These are phyloP conservation scores for Fusarium clavum DNA, from an alignment of 2,329 filamentous ascomycete genomes.

Conservation along the genomic window DNA sequence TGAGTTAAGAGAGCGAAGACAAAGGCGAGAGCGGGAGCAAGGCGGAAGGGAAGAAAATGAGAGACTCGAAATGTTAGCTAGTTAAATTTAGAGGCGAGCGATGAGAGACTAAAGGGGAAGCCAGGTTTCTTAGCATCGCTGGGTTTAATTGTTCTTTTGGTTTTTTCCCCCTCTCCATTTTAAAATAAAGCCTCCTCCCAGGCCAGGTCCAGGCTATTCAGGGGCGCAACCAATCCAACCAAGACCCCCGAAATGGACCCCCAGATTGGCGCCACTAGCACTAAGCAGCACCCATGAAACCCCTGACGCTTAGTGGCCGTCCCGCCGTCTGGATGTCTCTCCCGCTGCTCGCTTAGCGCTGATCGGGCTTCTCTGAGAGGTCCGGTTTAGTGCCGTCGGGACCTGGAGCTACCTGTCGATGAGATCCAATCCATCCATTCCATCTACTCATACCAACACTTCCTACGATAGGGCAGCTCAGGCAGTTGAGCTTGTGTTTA, in stretches of 20 bases:
- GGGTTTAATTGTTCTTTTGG: conserved; percentile 47
- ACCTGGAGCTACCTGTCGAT: conserved; percentile 31
- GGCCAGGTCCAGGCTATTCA: conserved; percentile 35
- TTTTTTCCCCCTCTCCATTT: conserved; percentile 40
- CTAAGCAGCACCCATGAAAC: conserved; percentile 41
- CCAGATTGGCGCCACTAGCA: conserved; percentile 49
- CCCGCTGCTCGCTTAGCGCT: conserved; percentile 46
- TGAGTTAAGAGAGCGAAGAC: conserved; percentile 21
- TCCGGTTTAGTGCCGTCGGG: conserved; percentile 39
- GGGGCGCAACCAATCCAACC: conserved; percentile 48
- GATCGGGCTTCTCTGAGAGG: conserved; percentile 45
- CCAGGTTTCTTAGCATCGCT: conserved; percentile 36
- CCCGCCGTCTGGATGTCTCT: conserved; percentile 42
- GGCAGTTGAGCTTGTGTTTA: background rate
- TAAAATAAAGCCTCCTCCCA: conserved; percentile 44
- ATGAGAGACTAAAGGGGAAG: conserved; percentile 41
- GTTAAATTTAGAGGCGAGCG: conserved; percentile 22
- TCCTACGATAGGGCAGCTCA: conserved; percentile 9
- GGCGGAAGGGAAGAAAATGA: conserved; percentile 19
- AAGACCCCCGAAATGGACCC: conserved; percentile 42
- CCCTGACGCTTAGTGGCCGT: conserved; percentile 45
- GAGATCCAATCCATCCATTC: conserved; percentile 1
- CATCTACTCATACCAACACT: background rate
- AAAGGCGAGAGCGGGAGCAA: conserved; percentile 12
- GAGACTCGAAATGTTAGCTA: conserved; percentile 21